These are phyloP conservation scores for Hypoxylon sp. DNA, from an alignment of 2,329 filamentous ascomycete species.

Conservation along the genomic window DNA sequence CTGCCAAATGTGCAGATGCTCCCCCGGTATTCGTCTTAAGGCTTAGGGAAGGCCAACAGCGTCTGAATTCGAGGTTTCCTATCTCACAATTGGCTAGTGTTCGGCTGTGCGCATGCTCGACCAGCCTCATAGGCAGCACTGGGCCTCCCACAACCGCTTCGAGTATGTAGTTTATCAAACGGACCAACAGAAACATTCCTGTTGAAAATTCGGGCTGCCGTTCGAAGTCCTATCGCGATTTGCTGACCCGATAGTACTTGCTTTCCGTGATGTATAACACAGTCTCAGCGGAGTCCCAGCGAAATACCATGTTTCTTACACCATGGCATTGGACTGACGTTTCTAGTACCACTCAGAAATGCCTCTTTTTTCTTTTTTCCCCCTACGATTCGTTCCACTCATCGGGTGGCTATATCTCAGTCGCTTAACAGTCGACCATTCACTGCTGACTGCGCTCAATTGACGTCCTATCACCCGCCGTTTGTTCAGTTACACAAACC, in stretches of 20 bases:
- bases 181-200: neutral
- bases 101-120: slow-evolving; percentile 17
- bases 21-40: slow-evolving; percentile 4
- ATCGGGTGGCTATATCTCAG: slow-evolving; percentile 7
- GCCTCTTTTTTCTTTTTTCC: neutral
- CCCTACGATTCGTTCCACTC: neutral
- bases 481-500: slow-evolving; percentile 20
- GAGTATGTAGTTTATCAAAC: slow-evolving; percentile 11
- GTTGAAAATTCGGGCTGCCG: neutral
- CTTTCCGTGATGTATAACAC: neutral
- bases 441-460: neutral
- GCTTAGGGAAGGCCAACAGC: slow-evolving; percentile 4
- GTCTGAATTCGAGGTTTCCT: slow-evolving; percentile 11
- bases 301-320: neutral
- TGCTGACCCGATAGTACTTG: neutral
- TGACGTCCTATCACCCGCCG: slow-evolving; percentile 8
- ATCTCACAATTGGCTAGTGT: slow-evolving; percentile 14
- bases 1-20: slow-evolving; percentile 7
- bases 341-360: neutral
- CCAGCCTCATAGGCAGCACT: slow-evolving; percentile 25
- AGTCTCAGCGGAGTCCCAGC: neutral
- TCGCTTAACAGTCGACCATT: slow-evolving; percentile 6
- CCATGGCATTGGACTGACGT: slow-evolving; percentile 8
- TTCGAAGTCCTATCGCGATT: slow-evolving; percentile 9
- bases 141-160: slow-evolving; percentile 1